A percentile compares a stretch with the other conserved stretches of the same genome.
Conservation (phyloP, 2,329 filamentous ascomycete genomes). For the Zasmidium angulare region DNA sequence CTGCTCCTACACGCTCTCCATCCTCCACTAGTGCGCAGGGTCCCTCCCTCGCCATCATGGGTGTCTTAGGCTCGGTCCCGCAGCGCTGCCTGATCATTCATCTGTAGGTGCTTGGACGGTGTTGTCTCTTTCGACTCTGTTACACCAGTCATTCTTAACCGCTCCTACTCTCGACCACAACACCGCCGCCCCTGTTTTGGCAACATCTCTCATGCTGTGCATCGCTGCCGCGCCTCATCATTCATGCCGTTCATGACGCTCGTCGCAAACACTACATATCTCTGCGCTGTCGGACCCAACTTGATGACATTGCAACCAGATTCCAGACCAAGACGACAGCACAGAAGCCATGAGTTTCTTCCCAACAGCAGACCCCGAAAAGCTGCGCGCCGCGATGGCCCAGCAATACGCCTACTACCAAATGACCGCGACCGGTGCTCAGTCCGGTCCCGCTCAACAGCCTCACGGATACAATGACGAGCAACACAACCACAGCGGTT, state of each 20-base stretch:
- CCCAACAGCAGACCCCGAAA: slow-evolving; percentile 13
- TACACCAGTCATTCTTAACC: slow-evolving; percentile 14
- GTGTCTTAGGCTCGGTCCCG: slow-evolving; percentile 17
- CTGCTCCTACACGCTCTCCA: slow-evolving; percentile 17
- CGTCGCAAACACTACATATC: slow-evolving; percentile 12
- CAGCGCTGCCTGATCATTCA: slow-evolving; percentile 15
- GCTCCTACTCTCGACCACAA: slow-evolving; percentile 13
- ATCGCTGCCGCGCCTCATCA: slow-evolving; percentile 7
- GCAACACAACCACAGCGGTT: slow-evolving; percentile 1
- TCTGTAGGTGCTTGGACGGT: slow-evolving; percentile 10
- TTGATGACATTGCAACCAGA: not conserved
- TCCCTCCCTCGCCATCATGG: slow-evolving; percentile 3
- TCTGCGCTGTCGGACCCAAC: not conserved
- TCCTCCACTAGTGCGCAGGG: slow-evolving; percentile 6
- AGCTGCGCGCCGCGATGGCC: slow-evolving; percentile 10
- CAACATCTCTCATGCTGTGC: slow-evolving; percentile 12
- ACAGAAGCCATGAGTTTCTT: slow-evolving; percentile 20
- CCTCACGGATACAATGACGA: slow-evolving; percentile 3
- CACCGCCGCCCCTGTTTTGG: slow-evolving; percentile 20
- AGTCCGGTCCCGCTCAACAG: slow-evolving; percentile 1
- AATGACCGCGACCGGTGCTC: not conserved
- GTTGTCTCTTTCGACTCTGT: slow-evolving; percentile 15
- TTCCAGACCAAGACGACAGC: not conserved
- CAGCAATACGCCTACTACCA: slow-evolving; percentile 14
- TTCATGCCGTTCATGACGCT: slow-evolving; percentile 12